phyloP scores from a whole-genome alignment of 129 eudicot genomes.

The Pulicaria dysenterica region DNA sequence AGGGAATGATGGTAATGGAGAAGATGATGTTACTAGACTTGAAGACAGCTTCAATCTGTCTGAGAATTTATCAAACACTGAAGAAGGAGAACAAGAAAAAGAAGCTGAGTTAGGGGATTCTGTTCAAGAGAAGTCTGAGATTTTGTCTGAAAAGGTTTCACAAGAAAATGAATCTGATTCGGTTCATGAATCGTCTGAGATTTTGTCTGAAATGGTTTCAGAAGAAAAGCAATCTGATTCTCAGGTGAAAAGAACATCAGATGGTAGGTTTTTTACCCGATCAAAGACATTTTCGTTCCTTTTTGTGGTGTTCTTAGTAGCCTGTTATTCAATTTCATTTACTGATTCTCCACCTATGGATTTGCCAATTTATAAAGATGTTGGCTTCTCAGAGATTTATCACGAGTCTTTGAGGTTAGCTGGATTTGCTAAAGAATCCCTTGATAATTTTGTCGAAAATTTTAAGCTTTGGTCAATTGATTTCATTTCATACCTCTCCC shows the following conservation, averaged over 20 bases:
- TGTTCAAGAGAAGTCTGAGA: conserved; percentile 35
- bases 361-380: conserved; percentile 31
- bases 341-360: conserved; percentile 39
- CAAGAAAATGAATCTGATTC: conserved; percentile 31
- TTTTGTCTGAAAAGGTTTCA: conserved; percentile 23
- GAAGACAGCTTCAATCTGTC: conserved; percentile 51
- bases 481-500: conserved; percentile 40
- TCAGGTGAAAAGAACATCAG: conserved; percentile 22
- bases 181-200: conserved; percentile 38
- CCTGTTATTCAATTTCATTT: conserved; percentile 40
- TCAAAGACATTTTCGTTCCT: conserved; percentile 44
- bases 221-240: conserved; percentile 36
- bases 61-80: conserved; percentile 55
- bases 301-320: conserved; percentile 48
- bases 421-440: conserved; percentile 42
- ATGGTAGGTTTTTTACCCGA: conserved; percentile 31
- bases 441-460: conserved; percentile 35
- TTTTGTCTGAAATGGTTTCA: conserved; percentile 32
- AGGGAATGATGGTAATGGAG: conserved; percentile 29
- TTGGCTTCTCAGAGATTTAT: conserved; percentile 40
- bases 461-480: conserved; percentile 44
- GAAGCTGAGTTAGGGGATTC: conserved; percentile 32
- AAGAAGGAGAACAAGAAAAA: conserved; percentile 38
- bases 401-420: conserved; percentile 44
- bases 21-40: conserved; percentile 38